Conservation (phyloP, 352 stramenopile species). For the Globisporangium paroecandrum region DNA sequence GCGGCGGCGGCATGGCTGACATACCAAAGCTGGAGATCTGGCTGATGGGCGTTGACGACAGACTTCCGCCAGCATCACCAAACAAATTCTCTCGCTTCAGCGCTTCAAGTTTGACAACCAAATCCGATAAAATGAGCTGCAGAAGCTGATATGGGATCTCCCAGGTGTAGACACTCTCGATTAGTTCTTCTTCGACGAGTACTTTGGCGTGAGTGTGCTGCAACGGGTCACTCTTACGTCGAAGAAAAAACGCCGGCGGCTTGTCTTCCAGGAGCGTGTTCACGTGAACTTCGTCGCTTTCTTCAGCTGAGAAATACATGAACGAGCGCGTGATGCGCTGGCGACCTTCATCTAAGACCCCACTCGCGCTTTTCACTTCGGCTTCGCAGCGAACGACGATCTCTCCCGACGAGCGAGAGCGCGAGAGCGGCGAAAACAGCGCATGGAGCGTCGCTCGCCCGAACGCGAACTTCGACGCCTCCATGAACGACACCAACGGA, state of each 20-base stretch:
- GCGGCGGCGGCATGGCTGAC: conserved; percentile 25
- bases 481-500: conserved; percentile 50
- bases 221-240: conserved; percentile 43
- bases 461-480: conserved; percentile 19
- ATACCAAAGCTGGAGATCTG: conserved; percentile 40
- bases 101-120: conserved; percentile 64
- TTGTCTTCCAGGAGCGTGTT: neutral
- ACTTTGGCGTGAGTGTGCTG: conserved; percentile 55
- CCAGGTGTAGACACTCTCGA: conserved; percentile 88
- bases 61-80: conserved; percentile 32
- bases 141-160: conserved; percentile 83
- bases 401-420: conserved; percentile 58
- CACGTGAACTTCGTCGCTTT: conserved; percentile 8
- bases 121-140: conserved; percentile 70
- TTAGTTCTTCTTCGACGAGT: conserved; percentile 81
- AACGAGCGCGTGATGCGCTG: conserved; percentile 78
- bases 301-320: conserved; percentile 60
- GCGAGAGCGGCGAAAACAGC: conserved; percentile 61
- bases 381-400: conserved; percentile 81
- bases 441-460: conserved; percentile 47
- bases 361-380: conserved; percentile 41
- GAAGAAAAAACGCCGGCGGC: conserved; percentile 14
- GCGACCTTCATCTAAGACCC: conserved; percentile 32
- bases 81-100: conserved; percentile 50
- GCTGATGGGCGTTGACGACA: conserved; percentile 47